Percentiles rank a stretch among this genome's conserved stretches.
Evolutionary conservation across 2,329 filamentous ascomycete species (phyloP).

Genomic region (Hypoxylon sp.): DNA sequence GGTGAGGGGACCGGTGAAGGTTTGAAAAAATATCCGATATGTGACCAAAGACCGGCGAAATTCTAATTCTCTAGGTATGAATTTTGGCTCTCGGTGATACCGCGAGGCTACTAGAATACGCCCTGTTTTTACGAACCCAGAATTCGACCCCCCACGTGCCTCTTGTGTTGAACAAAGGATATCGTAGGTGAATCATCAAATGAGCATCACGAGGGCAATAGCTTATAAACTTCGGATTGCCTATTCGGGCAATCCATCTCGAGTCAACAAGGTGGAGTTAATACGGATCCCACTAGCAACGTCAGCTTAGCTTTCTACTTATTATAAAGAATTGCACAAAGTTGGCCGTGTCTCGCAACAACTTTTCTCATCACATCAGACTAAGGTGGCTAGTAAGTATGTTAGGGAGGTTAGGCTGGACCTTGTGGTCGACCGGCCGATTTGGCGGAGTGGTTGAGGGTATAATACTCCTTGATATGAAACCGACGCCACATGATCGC

Average conservation of each 20-base stretch:
- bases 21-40: constrained; percentile 37
- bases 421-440: constrained; percentile 26
- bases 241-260: constrained; percentile 43
- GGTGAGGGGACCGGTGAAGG: constrained; percentile 41
- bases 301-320: constrained; percentile 24
- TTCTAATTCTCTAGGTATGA: constrained; percentile 19
- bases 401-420: constrained; percentile 27
- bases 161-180: constrained; percentile 27
- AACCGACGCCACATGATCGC: constrained; percentile 41
- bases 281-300: constrained; percentile 37
- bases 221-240: constrained; percentile 45
- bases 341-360: constrained; percentile 33
- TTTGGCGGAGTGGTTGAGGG: constrained; percentile 28
- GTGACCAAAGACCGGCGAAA: constrained; percentile 30
- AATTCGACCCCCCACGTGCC: constrained; percentile 23
- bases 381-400: constrained; percentile 17
- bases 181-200: constrained; percentile 32
- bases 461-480: constrained; percentile 36
- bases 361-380: constrained; percentile 33
- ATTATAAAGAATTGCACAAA: constrained; percentile 35
- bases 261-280: constrained; percentile 36
- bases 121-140: constrained; percentile 21
- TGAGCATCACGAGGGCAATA: constrained; percentile 26
- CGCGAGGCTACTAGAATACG: constrained; percentile 17
- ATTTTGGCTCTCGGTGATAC: constrained; percentile 33